A percentile compares a stretch with the other conserved stretches of the same genome.
These are phyloP conservation scores for Chaetomidium leptoderma DNA, from an alignment of 495 filamentous ascomycete species.

Conservation along the genomic window DNA sequence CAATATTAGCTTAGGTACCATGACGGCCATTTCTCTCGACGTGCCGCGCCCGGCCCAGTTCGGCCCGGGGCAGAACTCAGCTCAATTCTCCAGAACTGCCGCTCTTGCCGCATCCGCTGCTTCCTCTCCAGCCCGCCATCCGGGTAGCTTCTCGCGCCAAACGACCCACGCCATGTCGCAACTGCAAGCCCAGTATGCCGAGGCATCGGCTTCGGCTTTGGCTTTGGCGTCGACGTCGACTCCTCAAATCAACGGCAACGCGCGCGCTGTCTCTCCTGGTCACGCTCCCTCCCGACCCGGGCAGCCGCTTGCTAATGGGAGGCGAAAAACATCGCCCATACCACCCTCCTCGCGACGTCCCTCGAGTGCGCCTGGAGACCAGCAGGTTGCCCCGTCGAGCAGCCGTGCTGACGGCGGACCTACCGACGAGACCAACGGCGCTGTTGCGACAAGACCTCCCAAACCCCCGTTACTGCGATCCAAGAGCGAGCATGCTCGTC, in stretches of 20 bases:
- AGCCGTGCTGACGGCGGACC: conserved; percentile 20
- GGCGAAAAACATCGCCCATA: conserved; percentile 13
- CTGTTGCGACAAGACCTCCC: conserved; percentile 33
- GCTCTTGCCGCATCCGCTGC: conserved; percentile 14
- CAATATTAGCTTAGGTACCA: conserved; percentile 23
- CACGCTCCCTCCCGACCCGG: conserved; percentile 4
- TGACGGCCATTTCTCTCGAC: conserved; percentile 32
- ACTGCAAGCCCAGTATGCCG: conserved; percentile 22
- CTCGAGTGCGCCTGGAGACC: conserved; percentile 33
- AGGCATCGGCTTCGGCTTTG: conserved; percentile 16
- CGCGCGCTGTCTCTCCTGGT: conserved; percentile 2
- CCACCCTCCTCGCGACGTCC: conserved; percentile 24
- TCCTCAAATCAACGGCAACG: conserved; percentile 8
- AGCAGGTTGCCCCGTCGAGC: conserved; percentile 7
- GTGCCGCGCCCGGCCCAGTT: conserved; percentile 16
- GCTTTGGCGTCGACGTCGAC: conserved; percentile 8
- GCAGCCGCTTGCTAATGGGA: conserved; percentile 9
- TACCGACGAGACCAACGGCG: conserved; percentile 28
- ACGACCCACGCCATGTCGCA: conserved; percentile 24
- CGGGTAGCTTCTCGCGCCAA: conserved; percentile 19
- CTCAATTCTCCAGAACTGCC: conserved; percentile 14
- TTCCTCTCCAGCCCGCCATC: conserved; percentile 18
- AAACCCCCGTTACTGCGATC: conserved; percentile 61
- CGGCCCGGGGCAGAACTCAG: conserved; percentile 19
- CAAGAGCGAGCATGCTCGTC: conserved; percentile 68